Evolutionary conservation across 225 moss, liverwort and hornwort genomes (phyloP).

Genomic region (Pseudisothecium myosuroides): DNA sequence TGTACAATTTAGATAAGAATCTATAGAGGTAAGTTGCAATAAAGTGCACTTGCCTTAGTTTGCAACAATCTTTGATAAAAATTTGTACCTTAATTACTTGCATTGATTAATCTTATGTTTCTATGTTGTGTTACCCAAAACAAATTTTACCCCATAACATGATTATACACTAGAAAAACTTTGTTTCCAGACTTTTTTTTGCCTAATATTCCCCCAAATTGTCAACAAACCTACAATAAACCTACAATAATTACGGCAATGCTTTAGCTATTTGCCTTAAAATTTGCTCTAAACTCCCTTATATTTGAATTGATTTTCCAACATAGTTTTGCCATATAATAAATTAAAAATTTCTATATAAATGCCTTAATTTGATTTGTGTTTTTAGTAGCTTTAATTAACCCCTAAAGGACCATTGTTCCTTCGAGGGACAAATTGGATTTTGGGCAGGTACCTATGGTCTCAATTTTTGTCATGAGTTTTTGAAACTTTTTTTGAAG

Average conservation of each 20-base stretch:
- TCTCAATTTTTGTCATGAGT: no score
- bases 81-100: not conserved
- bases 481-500: no score
- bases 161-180: not conserved
- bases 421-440: no score
- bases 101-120: not conserved
- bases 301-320: not conserved
- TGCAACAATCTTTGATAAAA: not conserved
- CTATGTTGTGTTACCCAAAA: accelerated
- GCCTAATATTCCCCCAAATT: not conserved
- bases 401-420: no score
- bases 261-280: not conserved
- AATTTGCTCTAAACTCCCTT: not conserved
- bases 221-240: no score
- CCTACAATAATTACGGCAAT: accelerated
- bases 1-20: not conserved
- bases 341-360: not conserved
- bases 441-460: no score
- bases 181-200: not conserved
- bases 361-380: not conserved
- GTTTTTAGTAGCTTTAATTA: not conserved
- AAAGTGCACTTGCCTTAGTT: not conserved
- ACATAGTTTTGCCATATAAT: not conserved
- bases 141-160: not conserved
- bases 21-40: not conserved